Evolutionary conservation across 305 asterid genomes (phyloP).

Genomic region (Petunia hybrid): DNA sequence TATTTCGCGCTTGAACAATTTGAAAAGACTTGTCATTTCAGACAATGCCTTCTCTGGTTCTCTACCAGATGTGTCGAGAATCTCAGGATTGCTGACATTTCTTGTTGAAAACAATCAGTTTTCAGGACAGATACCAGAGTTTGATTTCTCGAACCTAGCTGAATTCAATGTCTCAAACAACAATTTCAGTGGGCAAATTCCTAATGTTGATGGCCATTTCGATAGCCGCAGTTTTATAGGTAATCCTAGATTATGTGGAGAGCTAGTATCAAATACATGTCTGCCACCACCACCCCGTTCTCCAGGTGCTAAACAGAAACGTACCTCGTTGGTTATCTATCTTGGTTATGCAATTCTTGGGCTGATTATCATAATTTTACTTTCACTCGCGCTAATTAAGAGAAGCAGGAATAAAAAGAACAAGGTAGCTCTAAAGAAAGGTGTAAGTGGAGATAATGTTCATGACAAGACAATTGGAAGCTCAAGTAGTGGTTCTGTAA

Average conservation of each 20-base stretch:
- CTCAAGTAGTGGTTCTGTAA: slow-evolving; percentile 36
- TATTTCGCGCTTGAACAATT: slow-evolving; percentile 48
- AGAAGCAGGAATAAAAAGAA: slow-evolving; percentile 33
- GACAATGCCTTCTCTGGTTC: slow-evolving; percentile 59
- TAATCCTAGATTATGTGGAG: slow-evolving; percentile 69
- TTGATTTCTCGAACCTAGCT: slow-evolving; percentile 58
- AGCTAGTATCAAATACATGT: slow-evolving; percentile 48
- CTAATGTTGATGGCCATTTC: slow-evolving; percentile 52
- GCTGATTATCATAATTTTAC: slow-evolving; percentile 43
- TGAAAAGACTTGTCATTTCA: slow-evolving; percentile 59
- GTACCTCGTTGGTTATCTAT: slow-evolving; percentile 51
- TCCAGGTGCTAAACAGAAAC: slow-evolving; percentile 36
- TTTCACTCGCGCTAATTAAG: slow-evolving; percentile 35
- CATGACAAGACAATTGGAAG: slow-evolving; percentile 40
- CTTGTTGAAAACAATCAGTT: slow-evolving; percentile 58
- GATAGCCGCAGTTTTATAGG: slow-evolving; percentile 50
- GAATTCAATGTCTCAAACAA: slow-evolving; percentile 71
- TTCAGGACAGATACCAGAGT: slow-evolving; percentile 54
- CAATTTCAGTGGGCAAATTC: slow-evolving; percentile 58
- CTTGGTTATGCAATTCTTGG: slow-evolving; percentile 65
- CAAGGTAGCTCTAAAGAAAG: slow-evolving; percentile 6
- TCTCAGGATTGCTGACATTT: slow-evolving; percentile 66
- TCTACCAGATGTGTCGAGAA: slow-evolving; percentile 56
- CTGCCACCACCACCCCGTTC: slow-evolving; percentile 38
- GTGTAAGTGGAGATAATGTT: background rate